A percentile compares a stretch with the other conserved stretches of the same genome.
These are phyloP conservation scores for Athelia psychrophila DNA, from an alignment of 1,284 basidiomycete genomes.

Conservation along the genomic window DNA sequence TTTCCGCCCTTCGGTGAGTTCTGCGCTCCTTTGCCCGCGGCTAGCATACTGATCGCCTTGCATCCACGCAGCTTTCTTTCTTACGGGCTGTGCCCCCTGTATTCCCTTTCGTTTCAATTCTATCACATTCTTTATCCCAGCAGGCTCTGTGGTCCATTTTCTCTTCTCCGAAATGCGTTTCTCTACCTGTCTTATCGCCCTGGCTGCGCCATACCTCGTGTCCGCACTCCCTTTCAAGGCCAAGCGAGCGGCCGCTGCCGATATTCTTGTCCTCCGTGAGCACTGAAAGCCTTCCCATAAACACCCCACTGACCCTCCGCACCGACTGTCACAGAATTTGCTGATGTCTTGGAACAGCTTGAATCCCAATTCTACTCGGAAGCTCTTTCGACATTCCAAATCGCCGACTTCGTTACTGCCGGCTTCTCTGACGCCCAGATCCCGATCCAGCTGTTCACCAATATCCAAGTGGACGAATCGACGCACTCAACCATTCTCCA, in stretches of 20 bases:
- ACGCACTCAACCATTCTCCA: conserved; percentile 55
- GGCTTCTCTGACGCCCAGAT: conserved; percentile 62
- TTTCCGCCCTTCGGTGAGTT: no score
- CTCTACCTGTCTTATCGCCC: background rate
- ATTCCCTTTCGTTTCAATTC: conserved; percentile 42
- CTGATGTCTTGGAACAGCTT: conserved; percentile 70
- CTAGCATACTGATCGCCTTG: no score
- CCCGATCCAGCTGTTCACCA: conserved; percentile 58
- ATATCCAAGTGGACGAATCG: conserved; percentile 62
- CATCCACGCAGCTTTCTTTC: conserved; percentile 26
- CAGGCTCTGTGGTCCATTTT: no score
- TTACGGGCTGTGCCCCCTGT: conserved; percentile 66
- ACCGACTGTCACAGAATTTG: conserved; percentile 53
- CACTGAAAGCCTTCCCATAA: background rate
- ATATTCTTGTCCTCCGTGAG: background rate
- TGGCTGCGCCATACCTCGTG: background rate
- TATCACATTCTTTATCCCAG: conserved; percentile 29
- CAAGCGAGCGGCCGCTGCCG: background rate
- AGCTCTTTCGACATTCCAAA: conserved; percentile 65
- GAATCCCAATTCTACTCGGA: conserved; percentile 70
- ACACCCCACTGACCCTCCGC: background rate
- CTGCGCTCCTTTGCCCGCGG: no score
- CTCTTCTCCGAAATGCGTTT: background rate
- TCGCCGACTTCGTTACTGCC: conserved; percentile 62
- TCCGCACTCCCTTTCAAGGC: background rate